phyloP scores from a whole-genome alignment of 108 stramenopile species.

The Pseudonitzschia delicatissima region DNA sequence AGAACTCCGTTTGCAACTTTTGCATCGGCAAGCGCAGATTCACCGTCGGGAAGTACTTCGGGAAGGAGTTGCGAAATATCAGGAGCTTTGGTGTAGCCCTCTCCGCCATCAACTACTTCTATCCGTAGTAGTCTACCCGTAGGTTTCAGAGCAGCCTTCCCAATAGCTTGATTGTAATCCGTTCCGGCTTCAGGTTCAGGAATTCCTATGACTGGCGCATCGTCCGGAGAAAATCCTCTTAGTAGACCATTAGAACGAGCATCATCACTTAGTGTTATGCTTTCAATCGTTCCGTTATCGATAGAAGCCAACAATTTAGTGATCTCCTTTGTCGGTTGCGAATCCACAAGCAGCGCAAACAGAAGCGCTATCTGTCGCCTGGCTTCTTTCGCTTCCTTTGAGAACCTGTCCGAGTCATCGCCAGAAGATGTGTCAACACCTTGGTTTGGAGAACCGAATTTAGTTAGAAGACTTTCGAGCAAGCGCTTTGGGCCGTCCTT shows the following conservation, averaged over 20 bases:
- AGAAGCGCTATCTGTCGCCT: conserved; percentile 58
- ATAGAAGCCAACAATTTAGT: conserved; percentile 48
- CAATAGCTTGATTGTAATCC: conserved; percentile 31
- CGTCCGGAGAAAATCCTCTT: conserved; percentile 21
- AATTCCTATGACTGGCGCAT: conserved; percentile 21
- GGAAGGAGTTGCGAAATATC: conserved; percentile 18
- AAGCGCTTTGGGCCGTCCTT: conserved; percentile 40
- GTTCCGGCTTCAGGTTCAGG: conserved; percentile 32
- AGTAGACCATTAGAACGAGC: conserved; percentile 30
- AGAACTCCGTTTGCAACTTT: conserved; percentile 41
- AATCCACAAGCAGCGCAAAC: conserved; percentile 44
- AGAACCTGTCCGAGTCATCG: neutral
- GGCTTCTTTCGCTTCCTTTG: conserved; percentile 41
- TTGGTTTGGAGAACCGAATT: conserved; percentile 21
- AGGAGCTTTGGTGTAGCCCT: conserved; percentile 40
- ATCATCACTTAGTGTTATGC: conserved; percentile 24
- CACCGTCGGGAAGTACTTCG: conserved; percentile 16
- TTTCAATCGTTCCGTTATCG: conserved; percentile 46
- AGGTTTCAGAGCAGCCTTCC: conserved; percentile 34
- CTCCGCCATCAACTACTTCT: conserved; percentile 38
- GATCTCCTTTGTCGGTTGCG: conserved; percentile 54
- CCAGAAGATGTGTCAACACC: neutral
- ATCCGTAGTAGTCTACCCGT: conserved; percentile 49
- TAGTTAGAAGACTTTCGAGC: conserved; percentile 26
- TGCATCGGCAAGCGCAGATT: conserved; percentile 24